Percentiles rank a stretch among this genome's conserved stretches.
phyloP scores from a whole-genome alignment of 345 rosid genomes.

The Reutealis trisperma region DNA sequence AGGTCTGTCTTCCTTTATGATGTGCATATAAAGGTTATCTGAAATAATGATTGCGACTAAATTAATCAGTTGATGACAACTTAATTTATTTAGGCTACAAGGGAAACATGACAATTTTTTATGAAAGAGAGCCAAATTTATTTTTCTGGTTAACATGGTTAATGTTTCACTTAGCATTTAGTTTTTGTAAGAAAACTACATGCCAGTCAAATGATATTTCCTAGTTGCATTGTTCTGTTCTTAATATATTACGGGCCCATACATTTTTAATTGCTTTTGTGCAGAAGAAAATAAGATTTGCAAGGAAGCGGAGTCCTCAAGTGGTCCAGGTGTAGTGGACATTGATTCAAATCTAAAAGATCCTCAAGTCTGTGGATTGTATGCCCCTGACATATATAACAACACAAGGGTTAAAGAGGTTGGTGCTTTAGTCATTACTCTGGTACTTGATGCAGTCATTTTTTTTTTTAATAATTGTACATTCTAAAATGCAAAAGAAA shows the following conservation, averaged over 20 bases:
- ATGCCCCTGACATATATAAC: slow-evolving; percentile 72
- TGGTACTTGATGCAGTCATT: neutral
- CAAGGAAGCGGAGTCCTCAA: slow-evolving; percentile 30
- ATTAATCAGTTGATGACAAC: neutral
- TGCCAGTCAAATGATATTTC: neutral
- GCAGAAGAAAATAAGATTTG: slow-evolving; percentile 50
- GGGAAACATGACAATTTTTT: neutral
- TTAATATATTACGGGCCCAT: slow-evolving; percentile 1
- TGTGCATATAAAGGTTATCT: neutral
- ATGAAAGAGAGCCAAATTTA: neutral
- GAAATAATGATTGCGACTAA: neutral
- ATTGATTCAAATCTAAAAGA: slow-evolving; percentile 70
- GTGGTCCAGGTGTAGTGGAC: slow-evolving; percentile 47
- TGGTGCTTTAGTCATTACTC: slow-evolving; percentile 26
- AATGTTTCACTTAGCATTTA: neutral
- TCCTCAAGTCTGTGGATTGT: slow-evolving; percentile 72
- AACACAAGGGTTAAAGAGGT: slow-evolving; percentile 74
- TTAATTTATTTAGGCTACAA: neutral
- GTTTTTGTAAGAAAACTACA: slow-evolving; percentile 2
- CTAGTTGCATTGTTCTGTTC: slow-evolving; percentile 12
- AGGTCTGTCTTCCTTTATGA: slow-evolving; percentile 31
- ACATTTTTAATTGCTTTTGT: slow-evolving; percentile 30
- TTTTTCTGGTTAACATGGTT: slow-evolving; percentile 10
- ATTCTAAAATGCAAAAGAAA: slow-evolving; percentile 1
- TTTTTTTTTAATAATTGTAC: slow-evolving; percentile 11